These are phyloP conservation scores for Coniochaeta prunicola DNA, from an alignment of 2,329 filamentous ascomycete genomes.

Conservation along the genomic window DNA sequence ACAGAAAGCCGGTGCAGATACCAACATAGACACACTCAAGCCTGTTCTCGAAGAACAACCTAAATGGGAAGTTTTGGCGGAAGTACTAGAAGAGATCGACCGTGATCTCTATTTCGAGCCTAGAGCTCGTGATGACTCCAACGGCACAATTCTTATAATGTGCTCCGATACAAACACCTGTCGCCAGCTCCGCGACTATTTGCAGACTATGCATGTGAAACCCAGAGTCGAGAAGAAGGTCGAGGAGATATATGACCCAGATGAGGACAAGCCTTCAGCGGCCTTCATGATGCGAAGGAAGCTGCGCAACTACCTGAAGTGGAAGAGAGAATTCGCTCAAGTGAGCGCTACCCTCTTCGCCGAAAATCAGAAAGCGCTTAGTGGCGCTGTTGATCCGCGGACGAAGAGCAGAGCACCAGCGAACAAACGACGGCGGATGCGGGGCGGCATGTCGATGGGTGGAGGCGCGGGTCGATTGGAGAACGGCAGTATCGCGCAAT, in stretches of 20 bases:
- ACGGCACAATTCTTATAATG: constrained; percentile 92
- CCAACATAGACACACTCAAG: constrained; percentile 53
- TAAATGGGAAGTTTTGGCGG: constrained; percentile 86
- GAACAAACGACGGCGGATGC: constrained; percentile 79
- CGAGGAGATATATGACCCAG: constrained; percentile 39
- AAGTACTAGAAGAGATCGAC: constrained; percentile 90
- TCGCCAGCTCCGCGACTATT: constrained; percentile 80
- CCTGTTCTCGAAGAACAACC: constrained; percentile 90
- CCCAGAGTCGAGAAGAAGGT: constrained; percentile 39
- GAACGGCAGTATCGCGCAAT: constrained; percentile 67
- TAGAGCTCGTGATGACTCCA: constrained; percentile 69
- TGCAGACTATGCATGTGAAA: constrained; percentile 81
- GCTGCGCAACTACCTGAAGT: constrained; percentile 77
- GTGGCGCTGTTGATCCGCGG: constrained; percentile 54
- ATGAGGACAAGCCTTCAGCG: constrained; percentile 60
- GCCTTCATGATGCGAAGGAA: constrained; percentile 86
- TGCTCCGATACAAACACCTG: constrained; percentile 83
- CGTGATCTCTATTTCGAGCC: constrained; percentile 82
- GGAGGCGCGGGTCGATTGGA: constrained; percentile 55
- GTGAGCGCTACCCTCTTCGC: constrained; percentile 73
- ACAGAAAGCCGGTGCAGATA: constrained; percentile 43
- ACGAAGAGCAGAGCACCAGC: constrained; percentile 55
- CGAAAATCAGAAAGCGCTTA: constrained; percentile 72
- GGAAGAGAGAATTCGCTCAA: constrained; percentile 84
- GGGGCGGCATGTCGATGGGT: constrained; percentile 59